These are phyloP conservation scores for Populus nigra DNA, from an alignment of 345 rosid genomes.

Conservation along the genomic window DNA sequence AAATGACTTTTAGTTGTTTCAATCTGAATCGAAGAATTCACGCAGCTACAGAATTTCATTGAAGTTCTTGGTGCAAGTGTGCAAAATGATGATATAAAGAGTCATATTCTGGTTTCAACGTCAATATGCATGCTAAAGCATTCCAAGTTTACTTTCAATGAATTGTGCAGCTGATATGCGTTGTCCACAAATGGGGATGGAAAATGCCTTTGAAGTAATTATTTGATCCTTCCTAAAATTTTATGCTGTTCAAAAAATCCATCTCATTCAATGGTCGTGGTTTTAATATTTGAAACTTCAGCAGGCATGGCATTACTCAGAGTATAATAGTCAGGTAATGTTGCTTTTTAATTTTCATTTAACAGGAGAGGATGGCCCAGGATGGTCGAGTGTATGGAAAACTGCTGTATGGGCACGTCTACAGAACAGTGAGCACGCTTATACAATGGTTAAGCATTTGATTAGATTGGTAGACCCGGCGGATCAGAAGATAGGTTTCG, in stretches of 20 bases:
- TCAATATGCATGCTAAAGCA: background rate
- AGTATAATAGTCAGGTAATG: background rate
- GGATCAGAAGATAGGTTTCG: conserved; percentile 47
- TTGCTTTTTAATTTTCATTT: background rate
- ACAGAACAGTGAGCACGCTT: conserved; percentile 58
- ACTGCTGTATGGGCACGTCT: conserved; percentile 84
- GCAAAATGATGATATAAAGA: too few relatives aligned
- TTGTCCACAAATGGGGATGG: background rate
- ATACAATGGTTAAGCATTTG: conserved; percentile 67
- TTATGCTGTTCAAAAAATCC: background rate
- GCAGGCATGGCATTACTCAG: background rate
- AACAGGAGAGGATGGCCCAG: conserved; percentile 92
- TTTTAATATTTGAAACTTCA: background rate
- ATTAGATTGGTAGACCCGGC: conserved; percentile 71
- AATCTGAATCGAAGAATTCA: background rate
- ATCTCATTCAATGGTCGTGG: background rate
- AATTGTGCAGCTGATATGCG: background rate
- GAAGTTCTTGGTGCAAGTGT: background rate
- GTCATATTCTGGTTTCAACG: background rate
- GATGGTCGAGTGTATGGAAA: conserved; percentile 96
- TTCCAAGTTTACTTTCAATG: background rate
- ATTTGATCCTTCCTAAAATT: background rate
- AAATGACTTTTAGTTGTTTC: background rate
- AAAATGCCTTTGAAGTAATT: background rate
- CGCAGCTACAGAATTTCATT: background rate